A percentile compares a stretch with the other conserved stretches of the same genome.
Evolutionary conservation across 164 flowering plant genomes (phyloP).

Genomic region (Nelumbo lutea): DNA sequence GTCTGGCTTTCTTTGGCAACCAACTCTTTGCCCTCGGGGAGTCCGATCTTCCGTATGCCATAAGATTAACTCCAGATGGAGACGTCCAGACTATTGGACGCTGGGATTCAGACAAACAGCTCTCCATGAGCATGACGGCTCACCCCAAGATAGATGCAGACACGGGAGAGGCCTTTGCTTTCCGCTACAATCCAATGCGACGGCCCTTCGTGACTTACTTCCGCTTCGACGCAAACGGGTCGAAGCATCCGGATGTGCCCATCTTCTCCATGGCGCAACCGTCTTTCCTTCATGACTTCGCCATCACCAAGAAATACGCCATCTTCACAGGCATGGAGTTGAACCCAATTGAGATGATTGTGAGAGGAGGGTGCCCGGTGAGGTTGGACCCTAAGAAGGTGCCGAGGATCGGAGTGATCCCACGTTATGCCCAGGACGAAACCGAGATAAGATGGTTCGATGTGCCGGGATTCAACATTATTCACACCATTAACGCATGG

Average conservation of each 20-base stretch:
- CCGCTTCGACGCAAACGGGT: conserved; percentile 40
- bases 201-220: conserved; percentile 65
- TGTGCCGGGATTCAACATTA: conserved; percentile 61
- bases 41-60: conserved; percentile 63
- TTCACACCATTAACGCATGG: conserved; percentile 82
- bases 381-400: conserved; percentile 42
- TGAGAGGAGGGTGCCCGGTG: conserved; percentile 38
- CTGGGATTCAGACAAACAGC: conserved; percentile 46
- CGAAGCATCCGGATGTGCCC: conserved; percentile 53
- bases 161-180: conserved; percentile 66
- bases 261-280: conserved; percentile 49
- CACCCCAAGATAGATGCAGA: conserved; percentile 72
- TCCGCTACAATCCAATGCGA: conserved; percentile 53
- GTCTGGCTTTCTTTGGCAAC: conserved; percentile 48
- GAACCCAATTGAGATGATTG: conserved; percentile 44
- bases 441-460: conserved; percentile 69
- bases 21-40: conserved; percentile 61
- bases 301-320: conserved; percentile 58
- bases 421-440: conserved; percentile 57
- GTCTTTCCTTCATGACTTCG: conserved; percentile 74
- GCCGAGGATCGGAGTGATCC: conserved; percentile 62
- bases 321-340: conserved; percentile 56
- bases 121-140: conserved; percentile 66
- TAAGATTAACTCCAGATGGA: conserved; percentile 40
- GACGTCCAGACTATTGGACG: conserved; percentile 66